Percentiles rank a stretch among this genome's conserved stretches.
Evolutionary conservation across 176 grass and related monocot species (phyloP).

Genomic region (Triticum timopheevii): DNA sequence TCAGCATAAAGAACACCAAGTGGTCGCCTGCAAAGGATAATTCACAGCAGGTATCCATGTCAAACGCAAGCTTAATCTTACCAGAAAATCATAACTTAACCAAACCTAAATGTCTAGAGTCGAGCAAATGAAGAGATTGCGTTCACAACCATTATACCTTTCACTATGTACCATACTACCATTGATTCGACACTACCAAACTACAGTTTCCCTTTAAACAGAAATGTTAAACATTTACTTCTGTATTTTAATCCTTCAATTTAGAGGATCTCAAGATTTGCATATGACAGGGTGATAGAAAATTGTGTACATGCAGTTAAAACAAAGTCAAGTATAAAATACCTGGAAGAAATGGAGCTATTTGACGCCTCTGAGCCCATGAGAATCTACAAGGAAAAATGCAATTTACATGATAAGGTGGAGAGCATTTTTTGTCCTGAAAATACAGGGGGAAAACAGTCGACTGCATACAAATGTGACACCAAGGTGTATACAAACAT

Average conservation of each 20-base stretch:
- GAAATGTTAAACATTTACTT: not conserved
- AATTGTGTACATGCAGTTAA: not conserved
- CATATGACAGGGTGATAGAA: not conserved
- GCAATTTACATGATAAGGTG: not conserved
- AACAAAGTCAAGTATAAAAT: not conserved
- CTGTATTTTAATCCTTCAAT: conserved; percentile 4
- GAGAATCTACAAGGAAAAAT: conserved; percentile 46
- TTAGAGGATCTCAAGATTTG: not conserved
- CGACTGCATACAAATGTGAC: not conserved
- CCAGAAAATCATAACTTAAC: not conserved
- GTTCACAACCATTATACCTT: not conserved
- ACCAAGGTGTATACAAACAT: not conserved
- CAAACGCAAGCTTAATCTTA: not conserved
- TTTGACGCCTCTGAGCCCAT: conserved; percentile 65
- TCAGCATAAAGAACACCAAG: conserved; percentile 60
- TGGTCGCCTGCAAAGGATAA: conserved; percentile 50
- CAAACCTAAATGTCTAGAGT: not conserved
- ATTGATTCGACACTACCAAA: not conserved
- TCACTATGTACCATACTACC: not conserved
- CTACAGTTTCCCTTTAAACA: not conserved
- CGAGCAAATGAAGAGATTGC: not conserved
- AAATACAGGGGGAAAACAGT: not conserved
- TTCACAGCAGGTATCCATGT: not conserved
- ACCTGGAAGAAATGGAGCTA: conserved; percentile 57
- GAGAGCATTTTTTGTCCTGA: not conserved